These are phyloP conservation scores for Coniophora puteana DNA, from an alignment of 1,284 basidiomycete species.

Conservation along the genomic window DNA sequence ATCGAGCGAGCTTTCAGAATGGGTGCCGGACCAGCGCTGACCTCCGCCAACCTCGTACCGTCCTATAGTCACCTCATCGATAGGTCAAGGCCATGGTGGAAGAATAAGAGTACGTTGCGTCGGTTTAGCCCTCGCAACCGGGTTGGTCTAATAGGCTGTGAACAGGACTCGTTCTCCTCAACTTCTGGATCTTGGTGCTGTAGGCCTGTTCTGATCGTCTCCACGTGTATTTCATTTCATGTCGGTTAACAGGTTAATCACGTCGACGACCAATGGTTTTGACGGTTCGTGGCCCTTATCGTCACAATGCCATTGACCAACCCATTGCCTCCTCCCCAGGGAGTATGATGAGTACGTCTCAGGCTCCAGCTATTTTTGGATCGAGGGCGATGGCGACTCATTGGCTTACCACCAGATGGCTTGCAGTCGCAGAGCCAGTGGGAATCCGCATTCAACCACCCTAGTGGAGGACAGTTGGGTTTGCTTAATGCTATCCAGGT, in stretches of 20 bases:
- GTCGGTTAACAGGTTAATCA: conserved; percentile 28
- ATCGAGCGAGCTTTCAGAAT: no score
- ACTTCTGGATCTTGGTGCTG: conserved; percentile 34
- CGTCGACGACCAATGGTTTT: conserved; percentile 31
- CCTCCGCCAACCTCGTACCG: conserved; percentile 1
- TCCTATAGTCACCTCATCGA: conserved; percentile 5
- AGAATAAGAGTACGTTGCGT: conserved; percentile 1
- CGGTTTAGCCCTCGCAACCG: neutral
- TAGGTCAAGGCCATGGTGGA: conserved; percentile 4
- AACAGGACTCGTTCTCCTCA: conserved; percentile 30
- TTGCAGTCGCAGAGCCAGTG: conserved; percentile 38
- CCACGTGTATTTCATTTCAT: neutral
- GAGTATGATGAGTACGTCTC: conserved; percentile 22
- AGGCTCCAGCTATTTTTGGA: neutral
- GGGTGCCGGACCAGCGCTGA: conserved; percentile 4
- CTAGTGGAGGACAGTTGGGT: conserved; percentile 17
- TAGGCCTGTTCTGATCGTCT: conserved; percentile 13
- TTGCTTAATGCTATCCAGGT: conserved; percentile 24
- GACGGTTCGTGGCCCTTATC: conserved; percentile 13
- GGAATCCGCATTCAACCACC: conserved; percentile 33
- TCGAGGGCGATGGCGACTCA: neutral
- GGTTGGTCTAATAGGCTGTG: neutral
- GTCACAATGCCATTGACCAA: neutral
- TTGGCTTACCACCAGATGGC: conserved; percentile 24
- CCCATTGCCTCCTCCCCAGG: conserved; percentile 4